These are phyloP conservation scores for Erigeron canadensis DNA, from an alignment of 129 eudicot species.

Conservation along the genomic window DNA sequence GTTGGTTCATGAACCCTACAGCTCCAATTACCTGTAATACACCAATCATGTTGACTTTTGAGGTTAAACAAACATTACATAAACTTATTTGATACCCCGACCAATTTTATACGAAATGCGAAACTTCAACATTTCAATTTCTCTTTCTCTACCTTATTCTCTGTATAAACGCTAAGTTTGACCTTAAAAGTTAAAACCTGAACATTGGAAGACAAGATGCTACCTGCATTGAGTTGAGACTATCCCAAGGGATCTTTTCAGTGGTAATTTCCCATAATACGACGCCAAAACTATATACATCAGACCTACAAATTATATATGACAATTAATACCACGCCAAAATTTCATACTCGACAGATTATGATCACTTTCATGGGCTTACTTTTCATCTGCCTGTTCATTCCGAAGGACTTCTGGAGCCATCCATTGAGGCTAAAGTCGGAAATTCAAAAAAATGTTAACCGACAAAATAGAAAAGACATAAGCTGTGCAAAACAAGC, in stretches of 20 bases:
- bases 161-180: constrained; percentile 1
- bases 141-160: neutral
- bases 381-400: constrained; percentile 97
- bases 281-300: constrained; percentile 93
- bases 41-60: constrained; percentile 21
- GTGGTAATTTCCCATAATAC: constrained; percentile 92
- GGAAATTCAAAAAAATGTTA: constrained; percentile 11
- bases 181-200: constrained; percentile 2
- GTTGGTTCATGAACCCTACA: constrained; percentile 93
- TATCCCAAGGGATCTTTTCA: constrained; percentile 93
- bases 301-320: constrained; percentile 55
- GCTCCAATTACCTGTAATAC: constrained; percentile 82
- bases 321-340: constrained; percentile 11
- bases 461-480: constrained; percentile 3
- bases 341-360: constrained; percentile 6
- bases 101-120: neutral
- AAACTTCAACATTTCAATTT: neutral
- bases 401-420: constrained; percentile 99
- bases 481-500: neutral
- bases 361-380: constrained; percentile 16
- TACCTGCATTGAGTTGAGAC: constrained; percentile 98
- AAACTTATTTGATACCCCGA: neutral
- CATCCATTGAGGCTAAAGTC: constrained; percentile 96
- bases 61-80: constrained; percentile 18
- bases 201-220: neutral